Conservation (phyloP, 2,329 filamentous ascomycete species). For the Cladophialophora carrionii region DNA sequence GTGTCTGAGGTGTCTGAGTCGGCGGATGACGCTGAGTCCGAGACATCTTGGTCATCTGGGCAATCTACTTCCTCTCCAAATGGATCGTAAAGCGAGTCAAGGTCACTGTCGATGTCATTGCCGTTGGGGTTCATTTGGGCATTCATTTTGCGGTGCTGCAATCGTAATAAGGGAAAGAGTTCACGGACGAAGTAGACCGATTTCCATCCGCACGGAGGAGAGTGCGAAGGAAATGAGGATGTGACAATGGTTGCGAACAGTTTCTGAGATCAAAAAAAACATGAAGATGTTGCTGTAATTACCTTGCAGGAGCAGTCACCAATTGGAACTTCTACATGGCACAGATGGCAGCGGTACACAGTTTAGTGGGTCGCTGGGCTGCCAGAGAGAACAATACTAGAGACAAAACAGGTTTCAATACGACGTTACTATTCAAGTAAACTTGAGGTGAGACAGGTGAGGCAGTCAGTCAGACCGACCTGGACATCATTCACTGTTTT, state of each 20-base stretch:
- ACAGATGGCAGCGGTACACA: background rate
- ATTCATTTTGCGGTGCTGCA: slow-evolving; percentile 1
- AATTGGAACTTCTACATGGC: background rate
- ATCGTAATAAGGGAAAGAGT: background rate
- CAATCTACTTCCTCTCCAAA: background rate
- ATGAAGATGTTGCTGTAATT: background rate
- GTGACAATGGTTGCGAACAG: background rate
- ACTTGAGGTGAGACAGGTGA: background rate
- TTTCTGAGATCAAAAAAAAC: background rate
- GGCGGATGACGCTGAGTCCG: background rate
- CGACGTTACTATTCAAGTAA: background rate
- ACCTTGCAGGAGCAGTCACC: background rate
- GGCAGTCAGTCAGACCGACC: background rate
- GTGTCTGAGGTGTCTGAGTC: background rate
- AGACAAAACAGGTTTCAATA: background rate
- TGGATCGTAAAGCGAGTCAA: slow-evolving; percentile 1
- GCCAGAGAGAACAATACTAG: background rate
- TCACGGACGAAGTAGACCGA: background rate
- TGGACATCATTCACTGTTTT: background rate
- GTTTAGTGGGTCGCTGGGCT: background rate
- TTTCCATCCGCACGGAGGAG: too few relatives aligned
- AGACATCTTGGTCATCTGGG: background rate
- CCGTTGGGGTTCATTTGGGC: background rate
- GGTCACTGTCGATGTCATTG: background rate
- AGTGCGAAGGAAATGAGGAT: background rate